These are phyloP conservation scores for Apiospora rasikravindrae DNA, from an alignment of 2,329 filamentous ascomycete genomes.

Conservation along the genomic window DNA sequence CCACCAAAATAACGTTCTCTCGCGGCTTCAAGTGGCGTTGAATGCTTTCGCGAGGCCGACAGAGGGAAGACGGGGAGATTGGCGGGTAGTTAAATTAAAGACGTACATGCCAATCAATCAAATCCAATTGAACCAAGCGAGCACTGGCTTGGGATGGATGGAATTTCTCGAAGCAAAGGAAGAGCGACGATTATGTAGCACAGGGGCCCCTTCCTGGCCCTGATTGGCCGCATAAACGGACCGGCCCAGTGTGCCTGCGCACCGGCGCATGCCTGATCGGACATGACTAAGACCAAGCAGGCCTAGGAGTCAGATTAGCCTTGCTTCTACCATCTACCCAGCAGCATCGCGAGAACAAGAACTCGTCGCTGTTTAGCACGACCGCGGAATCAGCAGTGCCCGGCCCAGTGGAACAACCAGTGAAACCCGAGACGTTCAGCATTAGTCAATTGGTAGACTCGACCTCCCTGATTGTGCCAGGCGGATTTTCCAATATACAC, in stretches of 20 bases:
- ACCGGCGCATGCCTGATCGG: neutral
- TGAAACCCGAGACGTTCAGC: neutral
- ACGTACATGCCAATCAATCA: neutral
- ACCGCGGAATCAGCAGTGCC: neutral
- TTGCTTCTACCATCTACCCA: neutral
- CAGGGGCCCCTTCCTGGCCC: neutral
- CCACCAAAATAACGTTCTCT: neutral
- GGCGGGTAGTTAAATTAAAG: neutral
- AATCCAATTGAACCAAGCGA: neutral
- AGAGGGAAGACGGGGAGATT: neutral
- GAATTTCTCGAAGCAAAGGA: neutral
- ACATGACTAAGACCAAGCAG: constrained; percentile 2
- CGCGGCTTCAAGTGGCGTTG: neutral
- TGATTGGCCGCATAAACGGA: constrained; percentile 8
- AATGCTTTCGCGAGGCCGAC: neutral
- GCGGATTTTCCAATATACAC: neutral
- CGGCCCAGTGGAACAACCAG: neutral
- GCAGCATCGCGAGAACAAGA: neutral
- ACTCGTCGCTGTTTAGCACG: neutral
- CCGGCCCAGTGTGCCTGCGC: neutral
- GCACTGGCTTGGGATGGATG: neutral
- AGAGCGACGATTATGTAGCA: constrained; percentile 5
- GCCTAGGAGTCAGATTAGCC: neutral
- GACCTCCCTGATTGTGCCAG: neutral
- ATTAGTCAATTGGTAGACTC: neutral